Percentiles rank a stretch among this genome's conserved stretches.
Conservation (phyloP, 306 rosid genomes). For the Gastrolobium bilobum region DNA sequence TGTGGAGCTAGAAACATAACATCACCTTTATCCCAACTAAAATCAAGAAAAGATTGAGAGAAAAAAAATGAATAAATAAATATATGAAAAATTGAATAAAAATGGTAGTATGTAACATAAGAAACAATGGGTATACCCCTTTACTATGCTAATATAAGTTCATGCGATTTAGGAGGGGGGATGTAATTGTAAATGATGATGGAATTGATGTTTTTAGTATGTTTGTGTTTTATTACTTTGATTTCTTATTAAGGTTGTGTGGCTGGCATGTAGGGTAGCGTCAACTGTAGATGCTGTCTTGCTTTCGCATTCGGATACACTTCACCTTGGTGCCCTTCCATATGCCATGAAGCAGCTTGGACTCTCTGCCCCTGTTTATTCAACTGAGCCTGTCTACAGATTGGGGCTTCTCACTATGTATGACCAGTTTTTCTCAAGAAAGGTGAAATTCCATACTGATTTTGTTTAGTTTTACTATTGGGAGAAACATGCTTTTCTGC, state of each 20-base stretch:
- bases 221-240: slow-evolving; percentile 18
- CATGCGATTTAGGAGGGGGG: background rate
- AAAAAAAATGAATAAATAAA: no score
- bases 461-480: background rate
- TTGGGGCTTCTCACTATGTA: slow-evolving; percentile 96
- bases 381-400: slow-evolving; percentile 91
- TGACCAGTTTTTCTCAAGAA: slow-evolving; percentile 84
- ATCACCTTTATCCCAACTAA: no score
- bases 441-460: slow-evolving; percentile 62
- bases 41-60: no score
- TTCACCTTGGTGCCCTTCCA: slow-evolving; percentile 95
- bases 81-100: no score
- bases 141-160: no score
- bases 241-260: slow-evolving; percentile 36
- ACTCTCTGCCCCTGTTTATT: slow-evolving; percentile 80
- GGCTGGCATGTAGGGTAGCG: slow-evolving; percentile 72
- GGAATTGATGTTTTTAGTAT: slow-evolving; percentile 29
- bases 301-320: slow-evolving; percentile 88
- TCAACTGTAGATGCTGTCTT: slow-evolving; percentile 85
- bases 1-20: no score
- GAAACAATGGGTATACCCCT: no score
- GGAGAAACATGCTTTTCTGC: background rate
- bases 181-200: background rate
- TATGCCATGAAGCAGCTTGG: slow-evolving; percentile 89
- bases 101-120: no score